Percentiles rank a stretch among this genome's conserved stretches.
phyloP scores from a whole-genome alignment of 176 grass and related monocot genomes.

The Alopecurus myosuroides region DNA sequence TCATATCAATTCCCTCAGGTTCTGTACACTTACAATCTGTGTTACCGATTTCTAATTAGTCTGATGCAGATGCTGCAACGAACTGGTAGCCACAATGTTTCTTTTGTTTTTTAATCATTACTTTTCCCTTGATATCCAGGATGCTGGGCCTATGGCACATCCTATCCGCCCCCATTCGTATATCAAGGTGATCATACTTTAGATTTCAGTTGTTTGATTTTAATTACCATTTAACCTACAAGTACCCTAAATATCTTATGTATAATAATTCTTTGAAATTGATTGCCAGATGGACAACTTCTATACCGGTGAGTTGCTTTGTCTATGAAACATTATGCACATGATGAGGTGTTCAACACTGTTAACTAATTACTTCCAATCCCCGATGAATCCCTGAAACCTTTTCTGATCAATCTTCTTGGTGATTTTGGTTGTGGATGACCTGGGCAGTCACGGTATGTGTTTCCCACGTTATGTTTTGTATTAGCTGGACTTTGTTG shows the following conservation, averaged over 20 bases:
- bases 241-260: not conserved
- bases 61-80: constrained; percentile 15
- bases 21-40: constrained; percentile 24
- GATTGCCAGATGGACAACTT: constrained; percentile 98
- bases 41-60: not conserved
- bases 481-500: constrained; percentile 7
- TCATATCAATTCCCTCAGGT: constrained; percentile 99
- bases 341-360: not conserved
- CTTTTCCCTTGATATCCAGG: constrained; percentile 59
- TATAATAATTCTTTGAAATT: constrained; percentile 42
- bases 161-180: constrained; percentile 96
- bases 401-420: constrained; percentile 31
- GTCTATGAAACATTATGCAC: constrained; percentile 10
- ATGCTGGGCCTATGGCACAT: constrained; percentile 97
- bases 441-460: constrained; percentile 67
- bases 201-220: constrained; percentile 14
- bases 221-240: constrained; percentile 10
- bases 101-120: constrained; percentile 12
- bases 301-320: constrained; percentile 66
- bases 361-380: constrained; percentile 13
- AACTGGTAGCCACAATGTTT: constrained; percentile 12
- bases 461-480: constrained; percentile 11
- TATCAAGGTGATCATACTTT: constrained; percentile 74
- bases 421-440: not conserved
- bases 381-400: not conserved